Conservation (phyloP, 768 basidiomycete genomes). For the Sporobolomyces roseus region DNA sequence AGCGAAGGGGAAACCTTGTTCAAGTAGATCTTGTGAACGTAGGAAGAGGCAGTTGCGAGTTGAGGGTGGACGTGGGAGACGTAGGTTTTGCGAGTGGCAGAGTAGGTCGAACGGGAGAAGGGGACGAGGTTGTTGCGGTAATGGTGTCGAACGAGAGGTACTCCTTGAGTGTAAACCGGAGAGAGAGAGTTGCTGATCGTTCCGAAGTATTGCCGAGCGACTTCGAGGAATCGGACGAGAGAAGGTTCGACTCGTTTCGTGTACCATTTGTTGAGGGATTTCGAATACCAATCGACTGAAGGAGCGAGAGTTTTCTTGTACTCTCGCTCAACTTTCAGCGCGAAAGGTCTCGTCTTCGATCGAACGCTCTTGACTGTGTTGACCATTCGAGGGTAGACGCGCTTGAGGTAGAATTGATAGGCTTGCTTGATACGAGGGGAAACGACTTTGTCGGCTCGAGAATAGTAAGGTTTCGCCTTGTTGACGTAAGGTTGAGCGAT, state of each 20-base stretch:
- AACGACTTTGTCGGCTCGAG: constrained; percentile 4
- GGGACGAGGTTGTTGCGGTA: constrained; percentile 32
- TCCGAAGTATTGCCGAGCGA: neutral
- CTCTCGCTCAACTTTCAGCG: constrained; percentile 3
- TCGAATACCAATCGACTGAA: constrained; percentile 34
- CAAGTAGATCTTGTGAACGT: constrained; percentile 21
- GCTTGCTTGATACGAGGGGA: constrained; percentile 16
- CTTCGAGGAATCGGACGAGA: neutral
- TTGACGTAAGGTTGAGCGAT: constrained; percentile 23
- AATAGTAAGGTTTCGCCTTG: constrained; percentile 19
- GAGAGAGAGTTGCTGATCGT: constrained; percentile 15
- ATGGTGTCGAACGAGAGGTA: constrained; percentile 35
- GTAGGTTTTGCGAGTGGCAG: constrained; percentile 33
- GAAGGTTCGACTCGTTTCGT: constrained; percentile 28
- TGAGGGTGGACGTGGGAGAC: constrained; percentile 40
- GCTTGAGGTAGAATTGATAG: neutral
- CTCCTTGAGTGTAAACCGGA: constrained; percentile 21
- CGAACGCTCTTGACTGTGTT: neutral
- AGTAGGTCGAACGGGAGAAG: constrained; percentile 33
- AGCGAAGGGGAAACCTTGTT: constrained; percentile 34
- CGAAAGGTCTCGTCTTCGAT: constrained; percentile 20
- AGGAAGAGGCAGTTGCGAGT: neutral
- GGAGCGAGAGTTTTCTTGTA: constrained; percentile 35
- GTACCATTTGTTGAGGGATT: constrained; percentile 28
- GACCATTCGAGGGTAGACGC: constrained; percentile 21